Conservation (phyloP, 306 rosid genomes). For the Fragaria vesca region DNA sequence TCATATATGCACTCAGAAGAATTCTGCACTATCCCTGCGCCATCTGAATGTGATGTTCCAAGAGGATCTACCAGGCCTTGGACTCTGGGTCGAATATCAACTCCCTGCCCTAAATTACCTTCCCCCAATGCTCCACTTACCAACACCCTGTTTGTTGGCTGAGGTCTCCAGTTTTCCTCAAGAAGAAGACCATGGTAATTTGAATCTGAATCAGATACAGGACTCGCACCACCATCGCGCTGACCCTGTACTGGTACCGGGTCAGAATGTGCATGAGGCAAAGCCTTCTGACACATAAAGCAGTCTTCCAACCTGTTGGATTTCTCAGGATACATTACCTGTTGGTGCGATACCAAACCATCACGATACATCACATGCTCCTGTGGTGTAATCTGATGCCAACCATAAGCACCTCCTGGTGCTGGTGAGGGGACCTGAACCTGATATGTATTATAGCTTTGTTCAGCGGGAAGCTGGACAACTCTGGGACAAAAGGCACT, state of each 20-base stretch:
- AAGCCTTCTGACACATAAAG: conserved; percentile 64
- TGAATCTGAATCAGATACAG: conserved; percentile 47
- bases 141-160: conserved; percentile 39
- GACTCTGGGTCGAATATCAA: conserved; percentile 35
- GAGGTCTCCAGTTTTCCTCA: conserved; percentile 51
- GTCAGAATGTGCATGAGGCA: conserved; percentile 91
- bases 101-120: conserved; percentile 46
- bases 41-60: conserved; percentile 37
- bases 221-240: conserved; percentile 31
- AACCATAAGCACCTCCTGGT: conserved; percentile 54
- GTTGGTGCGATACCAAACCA: conserved; percentile 53
- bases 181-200: conserved; percentile 43
- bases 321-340: conserved; percentile 46
- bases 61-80: conserved; percentile 47
- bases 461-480: conserved; percentile 69
- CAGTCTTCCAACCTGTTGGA: conserved; percentile 50
- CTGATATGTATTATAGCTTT: conserved; percentile 52
- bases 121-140: conserved; percentile 53
- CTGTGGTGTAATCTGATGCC: conserved; percentile 63
- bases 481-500: conserved; percentile 52
- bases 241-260: conserved; percentile 52
- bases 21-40: conserved; percentile 27
- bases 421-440: conserved; percentile 49
- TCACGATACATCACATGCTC: conserved; percentile 53
- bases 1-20: conserved; percentile 42